These are phyloP conservation scores for Aureobasidium sp. DNA, from an alignment of 2,329 filamentous ascomycete genomes.

Conservation along the genomic window DNA sequence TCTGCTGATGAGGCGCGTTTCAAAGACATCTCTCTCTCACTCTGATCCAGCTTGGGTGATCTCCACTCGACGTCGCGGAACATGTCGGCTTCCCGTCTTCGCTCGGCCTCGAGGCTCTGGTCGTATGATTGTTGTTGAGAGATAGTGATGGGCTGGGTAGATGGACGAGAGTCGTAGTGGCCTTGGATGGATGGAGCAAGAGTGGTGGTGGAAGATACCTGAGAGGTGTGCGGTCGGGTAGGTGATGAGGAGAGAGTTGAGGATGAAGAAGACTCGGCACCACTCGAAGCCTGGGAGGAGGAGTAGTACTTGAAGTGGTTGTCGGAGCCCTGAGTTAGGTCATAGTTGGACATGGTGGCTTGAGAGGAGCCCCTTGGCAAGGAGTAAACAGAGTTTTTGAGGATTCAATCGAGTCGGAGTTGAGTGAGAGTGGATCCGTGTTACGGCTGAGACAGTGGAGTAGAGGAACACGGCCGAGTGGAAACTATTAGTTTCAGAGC, in stretches of 20 bases:
- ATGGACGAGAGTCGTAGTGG: background rate
- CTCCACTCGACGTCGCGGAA: slow-evolving; percentile 6
- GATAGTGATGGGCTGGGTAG: slow-evolving; percentile 2
- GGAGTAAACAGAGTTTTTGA: slow-evolving; percentile 7
- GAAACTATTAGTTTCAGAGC: background rate
- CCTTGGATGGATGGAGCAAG: background rate
- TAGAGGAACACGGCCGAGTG: background rate
- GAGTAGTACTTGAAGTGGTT: background rate
- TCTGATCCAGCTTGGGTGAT: background rate
- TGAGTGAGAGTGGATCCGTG: slow-evolving; percentile 7
- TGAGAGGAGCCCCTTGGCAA: background rate
- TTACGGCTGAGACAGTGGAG: slow-evolving; percentile 10
- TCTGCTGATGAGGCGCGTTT: slow-evolving; percentile 13
- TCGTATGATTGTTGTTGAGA: background rate
- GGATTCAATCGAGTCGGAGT: background rate
- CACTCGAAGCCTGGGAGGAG: background rate
- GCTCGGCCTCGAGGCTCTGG: background rate
- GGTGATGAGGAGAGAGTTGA: background rate
- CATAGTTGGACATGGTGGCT: slow-evolving; percentile 7
- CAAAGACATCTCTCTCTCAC: slow-evolving; percentile 3
- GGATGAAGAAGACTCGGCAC: slow-evolving; percentile 4
- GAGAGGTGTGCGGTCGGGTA: background rate
- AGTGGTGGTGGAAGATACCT: background rate
- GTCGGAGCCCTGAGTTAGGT: background rate
- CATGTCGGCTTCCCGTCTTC: slow-evolving; percentile 3